Percentiles rank a stretch among this genome's conserved stretches.
phyloP scores from a whole-genome alignment of 768 basidiomycete genomes.

The Austroboletus eburneus region DNA sequence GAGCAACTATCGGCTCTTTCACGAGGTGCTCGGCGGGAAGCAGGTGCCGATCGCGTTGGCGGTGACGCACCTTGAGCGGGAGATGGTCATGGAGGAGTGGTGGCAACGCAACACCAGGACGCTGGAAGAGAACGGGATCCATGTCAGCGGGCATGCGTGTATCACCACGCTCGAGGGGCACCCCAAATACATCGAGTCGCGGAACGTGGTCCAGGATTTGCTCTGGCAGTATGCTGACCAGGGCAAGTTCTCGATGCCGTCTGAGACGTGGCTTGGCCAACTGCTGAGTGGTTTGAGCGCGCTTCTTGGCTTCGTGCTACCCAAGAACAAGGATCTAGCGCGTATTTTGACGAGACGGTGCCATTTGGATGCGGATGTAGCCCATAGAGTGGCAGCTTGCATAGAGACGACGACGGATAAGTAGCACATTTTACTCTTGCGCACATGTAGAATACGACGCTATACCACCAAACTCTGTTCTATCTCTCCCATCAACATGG shows the following conservation, averaged over 20 bases:
- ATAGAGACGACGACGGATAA: constrained; percentile 13
- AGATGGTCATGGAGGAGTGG: constrained; percentile 29
- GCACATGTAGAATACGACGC: too few relatives aligned
- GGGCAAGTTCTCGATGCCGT: constrained; percentile 21
- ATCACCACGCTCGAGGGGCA: constrained; percentile 24
- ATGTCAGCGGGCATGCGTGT: constrained; percentile 25
- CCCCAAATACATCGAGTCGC: constrained; percentile 17
- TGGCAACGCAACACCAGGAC: constrained; percentile 25
- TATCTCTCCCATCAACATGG: constrained; percentile 89
- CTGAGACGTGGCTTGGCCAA: constrained; percentile 19
- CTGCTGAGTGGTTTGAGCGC: constrained; percentile 17
- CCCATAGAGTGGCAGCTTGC: constrained; percentile 21
- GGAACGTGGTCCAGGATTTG: constrained; percentile 17
- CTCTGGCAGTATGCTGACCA: constrained; percentile 21
- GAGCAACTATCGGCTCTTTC: constrained; percentile 34
- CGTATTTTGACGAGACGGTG: constrained; percentile 25
- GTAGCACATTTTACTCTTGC: too few relatives aligned
- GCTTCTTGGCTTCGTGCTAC: constrained; percentile 15
- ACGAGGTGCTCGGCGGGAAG: constrained; percentile 36
- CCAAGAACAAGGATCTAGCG: constrained; percentile 17
- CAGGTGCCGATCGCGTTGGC: constrained; percentile 37
- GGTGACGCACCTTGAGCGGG: constrained; percentile 37
- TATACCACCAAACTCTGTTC: constrained; percentile 57
- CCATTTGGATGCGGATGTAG: constrained; percentile 19
- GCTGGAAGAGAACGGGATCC: constrained; percentile 18